A percentile compares a stretch with the other conserved stretches of the same genome.
These are phyloP conservation scores for Plasmodium fragile DNA, from an alignment of 169 alveolate species.

Conservation along the genomic window DNA sequence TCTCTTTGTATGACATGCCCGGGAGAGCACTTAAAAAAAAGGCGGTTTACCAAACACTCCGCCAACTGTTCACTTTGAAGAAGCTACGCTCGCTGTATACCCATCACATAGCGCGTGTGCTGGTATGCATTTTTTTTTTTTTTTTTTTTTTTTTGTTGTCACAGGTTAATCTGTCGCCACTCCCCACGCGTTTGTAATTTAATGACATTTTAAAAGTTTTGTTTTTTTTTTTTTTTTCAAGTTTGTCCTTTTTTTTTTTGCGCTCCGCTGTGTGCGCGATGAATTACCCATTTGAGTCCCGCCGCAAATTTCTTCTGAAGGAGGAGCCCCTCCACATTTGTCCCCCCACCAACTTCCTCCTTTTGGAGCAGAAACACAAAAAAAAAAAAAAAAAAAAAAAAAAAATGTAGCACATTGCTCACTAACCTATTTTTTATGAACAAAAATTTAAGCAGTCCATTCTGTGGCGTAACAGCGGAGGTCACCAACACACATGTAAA, in stretches of 20 bases:
- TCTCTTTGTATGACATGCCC: background rate
- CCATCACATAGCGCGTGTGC: background rate
- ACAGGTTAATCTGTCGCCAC: background rate
- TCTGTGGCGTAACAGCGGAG: background rate
- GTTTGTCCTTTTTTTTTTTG: background rate
- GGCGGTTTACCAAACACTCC: background rate
- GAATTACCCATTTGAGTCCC: background rate
- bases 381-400: too few species aligned
- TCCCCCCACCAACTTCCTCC: too few species aligned
- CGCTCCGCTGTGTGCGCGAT: background rate
- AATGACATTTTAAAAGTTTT: too few species aligned
- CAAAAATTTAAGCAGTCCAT: background rate
- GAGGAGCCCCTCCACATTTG: too few species aligned
- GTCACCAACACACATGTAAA: background rate
- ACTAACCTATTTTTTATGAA: too few species aligned
- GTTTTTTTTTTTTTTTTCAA: too few species aligned
- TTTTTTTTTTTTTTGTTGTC: too few species aligned
- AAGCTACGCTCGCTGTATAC: background rate
- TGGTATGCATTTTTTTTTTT: background rate
- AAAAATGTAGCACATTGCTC: background rate
- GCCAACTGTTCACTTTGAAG: background rate
- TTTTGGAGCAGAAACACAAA: background rate
- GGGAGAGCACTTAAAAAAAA: background rate
- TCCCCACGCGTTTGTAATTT: background rate
- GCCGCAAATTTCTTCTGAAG: too few species aligned